These are phyloP conservation scores for Pyrenophora tritici-repentis DNA, from an alignment of 2,329 filamentous ascomycete genomes.

Conservation along the genomic window DNA sequence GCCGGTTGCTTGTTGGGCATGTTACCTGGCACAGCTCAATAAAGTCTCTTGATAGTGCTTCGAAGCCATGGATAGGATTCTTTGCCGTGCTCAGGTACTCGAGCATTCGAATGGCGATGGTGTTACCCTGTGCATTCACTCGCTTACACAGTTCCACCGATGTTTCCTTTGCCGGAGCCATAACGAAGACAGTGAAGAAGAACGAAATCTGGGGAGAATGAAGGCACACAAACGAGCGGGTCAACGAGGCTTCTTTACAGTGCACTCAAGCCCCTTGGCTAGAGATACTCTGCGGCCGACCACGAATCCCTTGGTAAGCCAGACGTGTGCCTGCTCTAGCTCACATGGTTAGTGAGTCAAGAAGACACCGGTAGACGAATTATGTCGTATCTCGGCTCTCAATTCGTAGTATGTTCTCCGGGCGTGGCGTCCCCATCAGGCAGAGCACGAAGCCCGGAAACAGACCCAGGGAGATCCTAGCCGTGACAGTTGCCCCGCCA, in stretches of 20 bases:
- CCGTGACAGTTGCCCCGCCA: conserved; percentile 16
- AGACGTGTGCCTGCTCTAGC: conserved; percentile 26
- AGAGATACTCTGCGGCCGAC: conserved; percentile 12
- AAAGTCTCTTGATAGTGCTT: conserved; percentile 66
- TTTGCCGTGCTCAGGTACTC: conserved; percentile 43
- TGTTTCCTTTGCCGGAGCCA: conserved; percentile 46
- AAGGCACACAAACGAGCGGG: conserved; percentile 11
- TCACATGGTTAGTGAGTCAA: conserved; percentile 24
- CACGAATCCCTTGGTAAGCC: conserved; percentile 18
- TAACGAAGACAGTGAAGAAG: conserved; percentile 15
- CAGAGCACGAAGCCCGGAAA: conserved; percentile 9
- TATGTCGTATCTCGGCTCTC: conserved; percentile 12
- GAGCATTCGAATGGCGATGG: conserved; percentile 57
- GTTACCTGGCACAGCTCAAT: conserved; percentile 57
- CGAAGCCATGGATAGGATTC: conserved; percentile 48
- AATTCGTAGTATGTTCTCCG: conserved; percentile 20
- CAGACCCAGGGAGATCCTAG: conserved; percentile 20
- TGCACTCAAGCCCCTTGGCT: conserved; percentile 19
- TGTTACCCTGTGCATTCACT: conserved; percentile 59
- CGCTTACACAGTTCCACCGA: conserved; percentile 60
- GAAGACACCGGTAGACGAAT: conserved; percentile 14
- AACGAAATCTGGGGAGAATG: conserved; percentile 7
- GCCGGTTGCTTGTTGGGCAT: not conserved
- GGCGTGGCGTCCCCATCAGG: not conserved
- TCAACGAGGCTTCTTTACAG: conserved; percentile 19